A percentile compares a stretch with the other conserved stretches of the same genome.
Evolutionary conservation across 148 eudicot species (phyloP).

Genomic region (Rhododendron ovatum): DNA sequence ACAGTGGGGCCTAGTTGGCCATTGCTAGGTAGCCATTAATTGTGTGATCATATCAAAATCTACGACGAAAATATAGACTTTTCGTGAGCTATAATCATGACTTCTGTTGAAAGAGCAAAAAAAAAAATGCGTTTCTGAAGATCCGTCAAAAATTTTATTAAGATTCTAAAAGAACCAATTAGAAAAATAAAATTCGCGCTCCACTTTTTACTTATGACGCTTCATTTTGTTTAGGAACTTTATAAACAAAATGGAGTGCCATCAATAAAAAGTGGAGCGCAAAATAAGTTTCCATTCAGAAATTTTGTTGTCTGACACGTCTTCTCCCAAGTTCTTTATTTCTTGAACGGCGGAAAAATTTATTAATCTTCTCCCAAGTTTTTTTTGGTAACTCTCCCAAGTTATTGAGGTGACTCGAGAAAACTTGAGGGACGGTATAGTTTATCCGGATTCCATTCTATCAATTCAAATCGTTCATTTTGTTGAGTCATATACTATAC

Average conservation of each 20-base stretch:
- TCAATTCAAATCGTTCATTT: background rate
- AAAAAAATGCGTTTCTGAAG: background rate
- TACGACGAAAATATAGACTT: background rate
- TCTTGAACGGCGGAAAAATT: too few species aligned
- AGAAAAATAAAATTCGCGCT: too few species aligned
- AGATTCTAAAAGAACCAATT: background rate
- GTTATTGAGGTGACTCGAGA: background rate
- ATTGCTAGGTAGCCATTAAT: background rate
- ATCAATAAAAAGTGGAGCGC: too few species aligned
- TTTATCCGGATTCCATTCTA: background rate
- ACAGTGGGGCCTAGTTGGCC: background rate
- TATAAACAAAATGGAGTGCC: accelerated
- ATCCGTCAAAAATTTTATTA: background rate
- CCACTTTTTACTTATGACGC: too few species aligned
- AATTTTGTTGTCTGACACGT: background rate
- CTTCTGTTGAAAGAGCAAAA: background rate
- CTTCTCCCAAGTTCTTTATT: background rate
- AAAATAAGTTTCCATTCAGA: too few species aligned
- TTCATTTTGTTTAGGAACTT: too few species aligned
- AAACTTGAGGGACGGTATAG: background rate
- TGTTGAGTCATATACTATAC: background rate
- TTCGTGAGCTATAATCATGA: background rate
- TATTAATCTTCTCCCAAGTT: too few species aligned
- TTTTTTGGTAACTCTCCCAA: background rate
- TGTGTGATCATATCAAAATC: background rate